These are phyloP conservation scores for Aspergillus spinulosporus DNA, from an alignment of 2,329 filamentous ascomycete genomes.

Conservation along the genomic window DNA sequence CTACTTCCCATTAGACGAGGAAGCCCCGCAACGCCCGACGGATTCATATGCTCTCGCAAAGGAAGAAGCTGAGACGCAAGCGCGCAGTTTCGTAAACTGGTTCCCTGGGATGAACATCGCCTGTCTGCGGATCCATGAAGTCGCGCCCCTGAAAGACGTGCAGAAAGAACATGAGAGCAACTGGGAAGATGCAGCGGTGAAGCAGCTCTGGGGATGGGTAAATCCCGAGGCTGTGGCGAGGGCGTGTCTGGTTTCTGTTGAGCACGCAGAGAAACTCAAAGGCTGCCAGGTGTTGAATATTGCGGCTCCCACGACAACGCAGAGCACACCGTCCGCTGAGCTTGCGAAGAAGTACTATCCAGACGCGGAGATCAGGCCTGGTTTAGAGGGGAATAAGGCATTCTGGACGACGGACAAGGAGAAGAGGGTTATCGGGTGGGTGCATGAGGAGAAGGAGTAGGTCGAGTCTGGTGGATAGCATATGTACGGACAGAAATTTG, in stretches of 20 bases:
- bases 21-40: constrained; percentile 34
- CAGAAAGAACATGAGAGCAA: constrained; percentile 34
- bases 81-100: constrained; percentile 37
- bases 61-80: constrained; percentile 38
- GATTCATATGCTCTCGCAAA: constrained; percentile 43
- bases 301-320: constrained; percentile 35
- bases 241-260: constrained; percentile 32
- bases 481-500: too few relatives aligned
- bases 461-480: too few relatives aligned
- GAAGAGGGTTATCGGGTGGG: constrained; percentile 26
- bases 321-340: constrained; percentile 24
- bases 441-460: constrained; percentile 33
- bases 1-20: constrained; percentile 43
- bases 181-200: constrained; percentile 37
- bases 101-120: constrained; percentile 42
- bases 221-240: constrained; percentile 36
- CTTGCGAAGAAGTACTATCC: constrained; percentile 30
- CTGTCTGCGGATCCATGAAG: constrained; percentile 42
- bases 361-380: constrained; percentile 25
- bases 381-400: constrained; percentile 25
- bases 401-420: constrained; percentile 25
- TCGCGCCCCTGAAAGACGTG: constrained; percentile 32
- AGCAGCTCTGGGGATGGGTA: constrained; percentile 42
- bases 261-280: constrained; percentile 33
- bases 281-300: constrained; percentile 41